phyloP scores from a whole-genome alignment of 768 basidiomycete species.

The Lanmaoa pseudosensibilis region DNA sequence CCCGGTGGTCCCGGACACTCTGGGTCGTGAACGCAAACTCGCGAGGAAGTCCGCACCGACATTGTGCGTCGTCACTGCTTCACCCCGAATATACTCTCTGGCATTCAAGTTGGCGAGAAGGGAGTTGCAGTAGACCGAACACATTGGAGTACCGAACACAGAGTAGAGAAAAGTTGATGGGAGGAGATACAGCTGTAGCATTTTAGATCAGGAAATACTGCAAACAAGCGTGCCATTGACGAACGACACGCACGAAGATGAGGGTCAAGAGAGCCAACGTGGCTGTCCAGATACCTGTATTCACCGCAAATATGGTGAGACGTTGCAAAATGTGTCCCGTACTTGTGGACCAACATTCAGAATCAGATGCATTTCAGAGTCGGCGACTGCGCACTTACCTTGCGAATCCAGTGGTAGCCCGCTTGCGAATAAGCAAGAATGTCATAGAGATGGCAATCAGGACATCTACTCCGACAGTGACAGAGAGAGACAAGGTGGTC shows the following conservation, averaged over 20 bases:
- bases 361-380: too few relatives aligned
- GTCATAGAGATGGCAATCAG: conserved; percentile 4
- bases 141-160: conserved; percentile 5
- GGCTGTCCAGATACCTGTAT: too few relatives aligned
- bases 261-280: too few relatives aligned
- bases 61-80: background rate
- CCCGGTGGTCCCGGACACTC: too few relatives aligned
- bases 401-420: too few relatives aligned
- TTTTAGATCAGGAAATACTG: too few relatives aligned
- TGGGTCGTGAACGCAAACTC: background rate
- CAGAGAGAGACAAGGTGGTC: background rate
- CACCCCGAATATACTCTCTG: conserved; percentile 6
- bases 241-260: too few relatives aligned
- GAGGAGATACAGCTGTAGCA: background rate
- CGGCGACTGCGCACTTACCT: too few relatives aligned
- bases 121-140: conserved; percentile 15
- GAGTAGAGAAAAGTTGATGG: background rate
- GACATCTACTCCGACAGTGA: conserved; percentile 1
- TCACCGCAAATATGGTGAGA: too few relatives aligned
- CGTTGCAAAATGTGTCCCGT: too few relatives aligned
- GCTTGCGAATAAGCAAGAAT: background rate
- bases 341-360: too few relatives aligned
- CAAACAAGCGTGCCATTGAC: too few relatives aligned
- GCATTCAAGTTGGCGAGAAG: conserved; percentile 12
- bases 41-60: background rate